phyloP scores from a whole-genome alignment of 2,329 filamentous ascomycete species.

The Penicillium paneum region DNA sequence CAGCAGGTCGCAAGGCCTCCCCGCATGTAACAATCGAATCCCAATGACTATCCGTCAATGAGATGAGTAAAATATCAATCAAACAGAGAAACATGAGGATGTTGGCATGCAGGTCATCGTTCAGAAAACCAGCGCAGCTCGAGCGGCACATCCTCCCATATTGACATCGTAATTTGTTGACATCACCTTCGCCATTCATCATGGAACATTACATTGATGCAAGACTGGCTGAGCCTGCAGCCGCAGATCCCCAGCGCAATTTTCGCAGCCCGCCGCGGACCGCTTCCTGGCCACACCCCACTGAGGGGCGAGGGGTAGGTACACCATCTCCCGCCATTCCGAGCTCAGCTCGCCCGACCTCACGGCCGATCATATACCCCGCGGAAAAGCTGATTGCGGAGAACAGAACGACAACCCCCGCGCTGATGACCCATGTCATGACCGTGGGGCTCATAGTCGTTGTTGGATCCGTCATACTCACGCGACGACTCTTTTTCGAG shows the following conservation, averaged over 20 bases:
- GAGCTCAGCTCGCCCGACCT: constrained; percentile 55
- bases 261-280: constrained; percentile 44
- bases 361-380: constrained; percentile 60
- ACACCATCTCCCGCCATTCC: constrained; percentile 29
- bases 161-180: constrained; percentile 4
- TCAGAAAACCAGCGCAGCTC: not conserved
- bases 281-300: constrained; percentile 45
- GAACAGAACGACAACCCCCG: constrained; percentile 62
- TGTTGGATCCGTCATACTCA: constrained; percentile 29
- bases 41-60: not conserved
- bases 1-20: not conserved
- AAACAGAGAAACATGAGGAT: not conserved
- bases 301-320: constrained; percentile 33
- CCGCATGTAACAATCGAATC: not conserved
- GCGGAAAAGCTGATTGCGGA: constrained; percentile 64
- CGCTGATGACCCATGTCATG: constrained; percentile 64
- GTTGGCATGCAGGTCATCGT: not conserved
- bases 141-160: not conserved
- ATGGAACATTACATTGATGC: constrained; percentile 23
- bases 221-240: constrained; percentile 37
- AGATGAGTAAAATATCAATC: not conserved
- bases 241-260: constrained; percentile 43
- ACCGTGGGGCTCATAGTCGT: constrained; percentile 55
- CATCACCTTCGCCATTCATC: constrained; percentile 8
- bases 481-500: constrained; percentile 36